A percentile compares a stretch with the other conserved stretches of the same genome.
Evolutionary conservation across 305 asterid genomes (phyloP).

Genomic region (Plantago coronopus): DNA sequence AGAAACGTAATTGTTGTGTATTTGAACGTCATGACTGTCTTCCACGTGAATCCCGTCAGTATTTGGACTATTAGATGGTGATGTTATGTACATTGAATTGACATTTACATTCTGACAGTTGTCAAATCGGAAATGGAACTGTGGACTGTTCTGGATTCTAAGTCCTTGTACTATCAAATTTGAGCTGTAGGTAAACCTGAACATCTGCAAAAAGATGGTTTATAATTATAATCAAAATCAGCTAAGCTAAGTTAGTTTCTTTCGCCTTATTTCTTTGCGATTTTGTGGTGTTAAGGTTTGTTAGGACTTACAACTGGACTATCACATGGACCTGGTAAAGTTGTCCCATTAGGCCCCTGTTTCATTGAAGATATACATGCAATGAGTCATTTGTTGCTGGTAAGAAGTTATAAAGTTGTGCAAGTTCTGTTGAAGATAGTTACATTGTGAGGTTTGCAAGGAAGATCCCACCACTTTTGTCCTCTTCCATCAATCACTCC

Average conservation of each 20-base stretch:
- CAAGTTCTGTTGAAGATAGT: neutral
- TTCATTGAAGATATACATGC: conserved; percentile 20
- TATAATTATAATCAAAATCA: neutral
- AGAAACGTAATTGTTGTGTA: conserved; percentile 53
- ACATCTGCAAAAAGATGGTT: conserved; percentile 36
- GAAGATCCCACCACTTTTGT: conserved; percentile 90
- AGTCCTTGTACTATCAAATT: conserved; percentile 61
- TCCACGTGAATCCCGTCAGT: conserved; percentile 91
- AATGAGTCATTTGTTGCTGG: neutral
- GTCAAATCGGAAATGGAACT: conserved; percentile 73
- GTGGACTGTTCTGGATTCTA: conserved; percentile 69
- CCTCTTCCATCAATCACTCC: conserved; percentile 82
- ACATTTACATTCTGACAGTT: conserved; percentile 52
- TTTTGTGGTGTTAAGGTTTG: neutral
- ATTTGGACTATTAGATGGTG: conserved; percentile 73
- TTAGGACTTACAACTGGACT: conserved; percentile 74
- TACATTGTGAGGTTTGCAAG: conserved; percentile 95
- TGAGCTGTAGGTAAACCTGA: conserved; percentile 69
- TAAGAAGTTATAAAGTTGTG: neutral
- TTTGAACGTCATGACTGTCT: conserved; percentile 56
- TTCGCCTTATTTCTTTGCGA: neutral
- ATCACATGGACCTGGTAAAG: conserved; percentile 71
- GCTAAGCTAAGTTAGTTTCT: neutral
- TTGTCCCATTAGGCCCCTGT: conserved; percentile 60
- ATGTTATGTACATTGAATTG: conserved; percentile 46